Base-by-base conservation (phyloP, 768 basidiomycete genomes). In the Suillus spraguei region DNA sequence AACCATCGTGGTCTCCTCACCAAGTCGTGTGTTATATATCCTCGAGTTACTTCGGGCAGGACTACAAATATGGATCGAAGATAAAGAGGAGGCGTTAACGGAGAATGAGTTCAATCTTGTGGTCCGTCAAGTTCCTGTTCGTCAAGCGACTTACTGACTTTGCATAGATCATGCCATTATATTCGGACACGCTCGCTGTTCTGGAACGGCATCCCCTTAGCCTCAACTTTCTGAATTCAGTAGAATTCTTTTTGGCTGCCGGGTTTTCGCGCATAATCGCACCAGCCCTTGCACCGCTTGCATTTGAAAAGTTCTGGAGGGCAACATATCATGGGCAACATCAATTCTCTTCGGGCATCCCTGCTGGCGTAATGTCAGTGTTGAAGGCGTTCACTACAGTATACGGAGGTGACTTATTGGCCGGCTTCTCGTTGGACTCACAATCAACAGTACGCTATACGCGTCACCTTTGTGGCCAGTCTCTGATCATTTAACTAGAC, bases 261-360 rank as follows among this genome's bases (percentile, higher is more conserved):
- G 81, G 81, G 0, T 88, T 89, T 66, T 74, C 74, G 5, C 81
- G 77, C 28, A 78, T 83, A 35, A 80, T 82, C 0, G 63, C 72
- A 4, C 83, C 82, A 3, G 81, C 83, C 10, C 73, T 79, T 22
- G 87, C 85, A 0, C 82, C 85, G 1, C 67, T 81, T 7, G 80
- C 82, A 1, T 90, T 89, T 64, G 78, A 80, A 65, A 74, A 71
- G 2, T 89, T 85, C 69, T 90, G 88, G 88, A 78, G 78, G n/a
- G 72, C 73, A 44, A 84, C 84, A 4, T 88, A 85, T 68, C 81
- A 84, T 39, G 74, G 73, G n/a, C 75, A 69, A 41, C 71, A 71
- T 33, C 74, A 80, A 38, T 78, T 82, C 35, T 71, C 69, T 56
- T 46, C 66, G 0, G 62, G 69, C 20, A 82, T 83, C 62, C 85